Base-by-base conservation (phyloP, 345 rosid genomes). In the Hibiscus trionum region DNA sequence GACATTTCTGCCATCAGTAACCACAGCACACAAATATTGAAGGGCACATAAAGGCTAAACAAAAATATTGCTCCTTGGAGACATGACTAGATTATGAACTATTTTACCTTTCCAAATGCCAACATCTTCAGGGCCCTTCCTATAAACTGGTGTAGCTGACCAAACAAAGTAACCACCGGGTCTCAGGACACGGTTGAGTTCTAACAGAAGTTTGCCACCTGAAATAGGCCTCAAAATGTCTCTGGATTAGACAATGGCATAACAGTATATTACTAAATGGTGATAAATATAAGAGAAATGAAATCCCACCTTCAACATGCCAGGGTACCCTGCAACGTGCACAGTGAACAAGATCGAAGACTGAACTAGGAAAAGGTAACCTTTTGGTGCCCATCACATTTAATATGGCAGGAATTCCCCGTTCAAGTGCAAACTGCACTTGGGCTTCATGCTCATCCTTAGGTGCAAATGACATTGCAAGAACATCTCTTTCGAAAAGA, bases 391-490 rank as follows among this genome's bases (percentile, higher is more conserved):
- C 98, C 98, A 93, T 93, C 71, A 90, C 98, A 50, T 86, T 84
- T 76, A 81, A 86, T 75, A 88, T 83, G 16, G 91, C 95, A 52
- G 98, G 98, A 71, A 93, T 90, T 68, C 95, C 96, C 76, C 98
- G 87, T 78, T 93, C 98, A 69, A 93, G 88, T 19, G 95, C 93
- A 64, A 93, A 90, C 75, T 90, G 98, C 57, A 93, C 95, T 76
- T 93, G 98, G 66, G 93, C 98, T 82, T 90, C 98, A 76, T 93
- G 98, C 79, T 88, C 98, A 75, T 93, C 98, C 71, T 93, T 93
- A 50, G 98, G 98, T 42, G 98, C 98, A 85, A 93, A 88, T 55
- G 98, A 90, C 89, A 93, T 86, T 61, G 95, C 69, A 69, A 93
- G 82, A 42, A 87, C 95, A 64, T 89, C 90, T 79, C 88, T 90